Conservation (phyloP, 805 yeast genomes). For the Yarrowia sp. region DNA sequence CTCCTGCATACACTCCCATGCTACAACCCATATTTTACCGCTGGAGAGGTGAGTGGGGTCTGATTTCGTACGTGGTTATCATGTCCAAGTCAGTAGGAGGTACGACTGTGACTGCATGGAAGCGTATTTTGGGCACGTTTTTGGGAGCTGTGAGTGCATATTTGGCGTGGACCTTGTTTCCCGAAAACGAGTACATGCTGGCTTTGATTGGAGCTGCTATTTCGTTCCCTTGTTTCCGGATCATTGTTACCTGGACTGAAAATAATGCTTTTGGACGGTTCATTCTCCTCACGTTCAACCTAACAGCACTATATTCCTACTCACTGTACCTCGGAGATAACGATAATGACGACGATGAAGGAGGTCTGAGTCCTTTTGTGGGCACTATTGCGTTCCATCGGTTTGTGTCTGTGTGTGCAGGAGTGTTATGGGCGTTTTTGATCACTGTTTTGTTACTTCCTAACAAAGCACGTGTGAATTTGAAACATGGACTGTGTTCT, state of each 20-base stretch:
- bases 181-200: conserved; percentile 54
- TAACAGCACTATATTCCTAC: conserved; percentile 74
- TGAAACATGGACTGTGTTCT: conserved; percentile 62
- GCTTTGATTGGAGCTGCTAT: conserved; percentile 48
- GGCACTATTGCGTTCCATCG: conserved; percentile 76
- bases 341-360: conserved; percentile 55
- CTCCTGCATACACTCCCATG: conserved; percentile 62
- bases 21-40: conserved; percentile 54
- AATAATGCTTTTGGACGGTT: conserved; percentile 51
- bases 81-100: conserved; percentile 86
- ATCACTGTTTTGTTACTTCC: conserved; percentile 69
- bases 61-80: conserved; percentile 76
- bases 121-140: conserved; percentile 63
- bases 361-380: conserved; percentile 66
- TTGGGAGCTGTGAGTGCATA: conserved; percentile 67
- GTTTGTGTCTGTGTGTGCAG: conserved; percentile 66
- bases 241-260: conserved; percentile 65
- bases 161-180: conserved; percentile 55
- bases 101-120: conserved; percentile 62
- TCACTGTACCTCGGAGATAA: conserved; percentile 60
- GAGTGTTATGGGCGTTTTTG: conserved; percentile 72
- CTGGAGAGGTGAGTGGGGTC: conserved; percentile 83
- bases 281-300: conserved; percentile 69
- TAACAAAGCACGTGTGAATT: conserved; percentile 67
- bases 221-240: conserved; percentile 46